A percentile compares a stretch with the other conserved stretches of the same genome.
Conservation (phyloP, 371 early-diverging fungal species). For the Mortierella polycephala region DNA sequence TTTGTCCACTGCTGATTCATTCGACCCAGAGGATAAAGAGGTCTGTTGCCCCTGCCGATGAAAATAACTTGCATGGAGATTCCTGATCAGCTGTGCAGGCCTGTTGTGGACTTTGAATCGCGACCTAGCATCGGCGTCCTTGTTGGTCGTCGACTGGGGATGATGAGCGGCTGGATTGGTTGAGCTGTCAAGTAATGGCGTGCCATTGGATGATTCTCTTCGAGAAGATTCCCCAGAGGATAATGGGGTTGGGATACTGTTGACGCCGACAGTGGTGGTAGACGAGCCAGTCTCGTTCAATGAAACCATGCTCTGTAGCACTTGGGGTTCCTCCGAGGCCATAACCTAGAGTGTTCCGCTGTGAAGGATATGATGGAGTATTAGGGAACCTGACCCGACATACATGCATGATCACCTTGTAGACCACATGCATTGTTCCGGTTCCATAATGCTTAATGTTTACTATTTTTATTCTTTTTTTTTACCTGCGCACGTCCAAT, state of each 20-base stretch:
- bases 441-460: no score
- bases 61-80: conserved; percentile 51
- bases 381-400: background rate
- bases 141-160: background rate
- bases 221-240: background rate
- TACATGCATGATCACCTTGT: no score
- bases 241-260: background rate
- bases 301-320: conserved; percentile 27
- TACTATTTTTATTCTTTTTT: no score
- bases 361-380: background rate
- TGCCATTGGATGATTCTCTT: background rate
- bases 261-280: conserved; percentile 13
- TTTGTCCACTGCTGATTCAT: conserved; percentile 16
- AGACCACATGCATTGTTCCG: background rate
- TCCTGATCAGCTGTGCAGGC: conserved; percentile 50
- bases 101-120: conserved; percentile 34
- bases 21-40: background rate
- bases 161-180: background rate
- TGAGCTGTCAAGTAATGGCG: background rate
- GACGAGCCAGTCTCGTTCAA: conserved; percentile 2
- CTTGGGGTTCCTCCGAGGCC: conserved; percentile 12
- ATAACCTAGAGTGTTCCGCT: conserved; percentile 15
- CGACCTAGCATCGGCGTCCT: background rate
- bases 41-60: conserved; percentile 7
- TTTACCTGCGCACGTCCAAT: no score